A percentile compares a stretch with the other conserved stretches of the same genome.
phyloP scores from a whole-genome alignment of 345 rosid genomes.

The Raphanus raphanistrum region DNA sequence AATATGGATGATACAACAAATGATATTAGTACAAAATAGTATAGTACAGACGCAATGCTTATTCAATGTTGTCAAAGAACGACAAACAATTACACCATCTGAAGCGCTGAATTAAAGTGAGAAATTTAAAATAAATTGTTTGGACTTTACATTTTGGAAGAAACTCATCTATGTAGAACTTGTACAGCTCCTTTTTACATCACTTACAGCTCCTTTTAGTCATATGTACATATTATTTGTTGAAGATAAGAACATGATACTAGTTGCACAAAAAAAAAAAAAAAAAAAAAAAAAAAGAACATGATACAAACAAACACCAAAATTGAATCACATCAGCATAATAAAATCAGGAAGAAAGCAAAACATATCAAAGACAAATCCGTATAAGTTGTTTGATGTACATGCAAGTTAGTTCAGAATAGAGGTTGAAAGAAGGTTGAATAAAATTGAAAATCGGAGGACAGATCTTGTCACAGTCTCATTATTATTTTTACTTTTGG shows the following conservation, averaged over 20 bases:
- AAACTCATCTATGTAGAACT: not conserved
- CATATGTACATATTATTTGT: not conserved
- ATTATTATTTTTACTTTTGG: conserved; percentile 21
- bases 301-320: conserved; percentile 19
- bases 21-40: not conserved
- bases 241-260: conserved; percentile 17
- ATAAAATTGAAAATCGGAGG: not conserved
- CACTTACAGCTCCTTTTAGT: not conserved
- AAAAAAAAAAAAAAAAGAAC: no score
- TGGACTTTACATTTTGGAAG: not conserved
- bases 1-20: not conserved
- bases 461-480: conserved; percentile 26
- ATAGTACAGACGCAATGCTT: not conserved
- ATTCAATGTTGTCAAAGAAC: not conserved
- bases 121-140: not conserved
- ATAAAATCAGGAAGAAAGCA: not conserved
- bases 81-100: not conserved
- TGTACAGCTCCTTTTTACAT: not conserved
- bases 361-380: conserved; percentile 33
- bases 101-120: not conserved
- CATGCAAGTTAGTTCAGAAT: conserved; percentile 17
- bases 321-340: conserved; percentile 20
- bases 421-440: conserved; percentile 35
- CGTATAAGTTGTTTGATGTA: conserved; percentile 32
- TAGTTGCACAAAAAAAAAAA: no score